Evolutionary conservation across 306 rosid genomes (phyloP), one percentile per base, ranked within the genome.

Genomic region (Prinsepia uniflora): DNA sequence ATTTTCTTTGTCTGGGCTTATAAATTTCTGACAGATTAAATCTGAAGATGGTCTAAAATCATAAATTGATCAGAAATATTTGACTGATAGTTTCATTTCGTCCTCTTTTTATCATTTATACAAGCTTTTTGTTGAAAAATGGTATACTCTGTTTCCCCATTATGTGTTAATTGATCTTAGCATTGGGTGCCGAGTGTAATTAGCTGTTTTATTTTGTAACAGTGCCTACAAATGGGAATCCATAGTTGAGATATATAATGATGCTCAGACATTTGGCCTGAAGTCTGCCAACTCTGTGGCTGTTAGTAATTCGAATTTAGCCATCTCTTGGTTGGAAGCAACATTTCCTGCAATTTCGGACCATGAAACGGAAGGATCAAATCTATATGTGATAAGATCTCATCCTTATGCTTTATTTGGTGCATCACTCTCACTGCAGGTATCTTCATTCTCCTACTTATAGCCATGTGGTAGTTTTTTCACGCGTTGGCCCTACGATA

Each of bases 301-400:
- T 50, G 84, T 79, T 61, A 82, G 89, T 72, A 89, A 91, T 86
- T 87, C 97, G 39, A 86, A 77, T 75, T 53, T 89, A 79, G 97
- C 97, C 68, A 89, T 91, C 76, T 87, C 89, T 78, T 94, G 97
- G 99, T 80, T 94, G 82, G 99, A 94, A 79, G 88, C 90, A 75
- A 85, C 90, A 63, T 91, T 94, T 85, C 97, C 88, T 7, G 92
- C 80, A 67, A 81, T 94, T 71, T 80, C 75, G 48, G 73, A 78
- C 71, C 83, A 75, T 80, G 81, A 79, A 70, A 70, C 76, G 56
- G 91, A 83, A 64, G 95, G 81, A 78, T 86, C 80, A 59, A 81
- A 73, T 60, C 69, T 78, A 61, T 53, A 84, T 71, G 45, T 82
- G 55, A 62, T 82, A 45, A 83, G 79, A 74, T 86, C 97, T 78